Evolutionary conservation across 2,329 filamentous ascomycete genomes (phyloP), one percentile per base, ranked within the genome.

Genomic region (Pseudofabraea citricarpa): DNA sequence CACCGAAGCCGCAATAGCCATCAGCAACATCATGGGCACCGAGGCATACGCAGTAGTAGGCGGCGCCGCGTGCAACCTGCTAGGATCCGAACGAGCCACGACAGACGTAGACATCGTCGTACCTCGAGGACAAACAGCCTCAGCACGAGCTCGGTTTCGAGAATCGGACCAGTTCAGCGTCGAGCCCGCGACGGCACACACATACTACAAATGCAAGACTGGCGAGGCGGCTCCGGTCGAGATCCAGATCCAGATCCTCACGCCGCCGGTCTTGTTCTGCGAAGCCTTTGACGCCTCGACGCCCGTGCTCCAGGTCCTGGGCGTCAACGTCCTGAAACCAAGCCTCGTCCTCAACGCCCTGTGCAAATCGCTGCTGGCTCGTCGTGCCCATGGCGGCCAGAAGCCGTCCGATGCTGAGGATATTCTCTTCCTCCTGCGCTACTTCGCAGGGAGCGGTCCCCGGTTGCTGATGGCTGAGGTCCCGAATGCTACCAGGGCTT

Each of bases 321-420:
- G 33, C 23, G 40, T 40, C 15, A 49, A 46, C 15, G 32, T 49
- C 18, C 43, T 46, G 6, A 49, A 49, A 31, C 44, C 36, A 16
- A 15, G 43, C 7, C 35, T 49, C n/a, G 21, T 49, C 15, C 23
- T 49, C 19, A 49, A 46, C 19, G 46, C 44, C 16, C 46, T 43
- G 24, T 46, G 43, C 20, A 27, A 41, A 21, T 49, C 46, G 9
- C 43, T 49, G 13, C 3, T 43, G 3, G 24, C 23, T 7, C n/a
- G n/a, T n/a, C 24, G 46, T 21, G 18, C 37, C 5, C 6, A 22
- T 13, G 38, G 31, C 15, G 43, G 6, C 15, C 46, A 49, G 39
- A 40, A 24, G 20, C n/a, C 2, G 15, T 23, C 33, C 8, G 46
- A 49, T 40, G 39, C 46, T 18, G n/a, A 13, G 3, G 46, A 49